Evolutionary conservation across 164 flowering plant species (phyloP), one percentile per base, ranked within the genome.

Genomic region (Hamamelis virginiana): DNA sequence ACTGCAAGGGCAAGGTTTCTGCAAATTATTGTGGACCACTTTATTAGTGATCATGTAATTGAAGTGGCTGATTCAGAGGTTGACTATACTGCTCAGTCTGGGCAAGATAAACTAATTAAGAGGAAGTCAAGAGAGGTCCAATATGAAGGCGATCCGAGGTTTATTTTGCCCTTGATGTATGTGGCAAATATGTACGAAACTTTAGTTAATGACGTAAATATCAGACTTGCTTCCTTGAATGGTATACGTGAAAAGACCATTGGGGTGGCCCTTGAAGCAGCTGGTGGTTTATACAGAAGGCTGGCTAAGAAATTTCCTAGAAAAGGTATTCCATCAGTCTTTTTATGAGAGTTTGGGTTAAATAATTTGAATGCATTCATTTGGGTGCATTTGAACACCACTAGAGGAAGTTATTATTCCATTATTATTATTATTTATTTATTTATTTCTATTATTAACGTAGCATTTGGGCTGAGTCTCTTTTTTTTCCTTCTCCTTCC

Each of bases 211-310:
- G 92, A 93, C 69, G 98, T 81, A 61, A 93, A 96, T 69, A 69
- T 81, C 59, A 88, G 96, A 80, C 86, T 96, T 72, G 83, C 83
- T 59, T 83, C 97, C 23, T 73, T 96, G 74, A 83, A 75, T 79
- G 93, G 95, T 59, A 73, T 84, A 72, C 95, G 96, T 69, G 99
- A 91, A 61, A 96, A 96, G 87, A 89, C 90, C 56, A 89, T 96
- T 68, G 97, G 98, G 18, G 94, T 96, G 38, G 97, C 99, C 45
- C 98, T 96, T 77, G 99, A 96, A 81, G 98, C 97, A 48, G 92
- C 99, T 77, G 99, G 99, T 74, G 99, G 99, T 55, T 80, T 93
- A 84, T 93, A 96, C 58, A 84, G 98, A 83, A 87, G 77, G 78
- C 89, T 93, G 46, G 87, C 97, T 8, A 89, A 89, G 75, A 93